phyloP scores from a whole-genome alignment of 306 rosid species.

The Dalbergia cochinchinensis region DNA sequence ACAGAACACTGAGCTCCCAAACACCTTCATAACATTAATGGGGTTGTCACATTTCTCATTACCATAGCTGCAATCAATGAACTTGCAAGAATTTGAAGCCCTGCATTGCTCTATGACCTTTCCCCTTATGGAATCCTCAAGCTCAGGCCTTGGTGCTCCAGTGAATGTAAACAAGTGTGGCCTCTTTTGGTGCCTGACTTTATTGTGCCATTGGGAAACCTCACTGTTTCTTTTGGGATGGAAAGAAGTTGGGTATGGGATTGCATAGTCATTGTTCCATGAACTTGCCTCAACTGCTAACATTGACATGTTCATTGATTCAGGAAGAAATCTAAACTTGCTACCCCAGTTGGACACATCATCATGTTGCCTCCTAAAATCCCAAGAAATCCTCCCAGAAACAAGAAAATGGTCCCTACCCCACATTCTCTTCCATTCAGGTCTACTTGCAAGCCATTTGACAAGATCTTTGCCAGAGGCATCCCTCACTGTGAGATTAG shows the following conservation, averaged over 20 bases:
- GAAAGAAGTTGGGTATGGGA: constrained; percentile 84
- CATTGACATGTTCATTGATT: constrained; percentile 85
- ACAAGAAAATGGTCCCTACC: constrained; percentile 91
- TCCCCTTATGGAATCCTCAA: constrained; percentile 62
- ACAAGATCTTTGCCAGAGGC: constrained; percentile 66
- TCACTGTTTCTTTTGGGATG: constrained; percentile 63
- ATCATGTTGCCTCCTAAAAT: constrained; percentile 78
- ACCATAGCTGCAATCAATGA: constrained; percentile 71
- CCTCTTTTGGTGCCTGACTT: constrained; percentile 56
- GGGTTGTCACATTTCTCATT: constrained; percentile 73
- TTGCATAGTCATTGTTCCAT: constrained; percentile 87
- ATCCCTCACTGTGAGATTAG: constrained; percentile 68
- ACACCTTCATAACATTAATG: constrained; percentile 60
- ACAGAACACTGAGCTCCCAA: constrained; percentile 73
- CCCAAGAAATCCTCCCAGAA: constrained; percentile 93
- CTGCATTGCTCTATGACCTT: constrained; percentile 73
- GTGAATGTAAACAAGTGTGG: constrained; percentile 68
- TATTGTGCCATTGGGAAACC: constrained; percentile 63
- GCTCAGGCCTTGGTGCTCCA: constrained; percentile 86
- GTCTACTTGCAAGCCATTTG: constrained; percentile 51
- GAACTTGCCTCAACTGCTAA: constrained; percentile 86
- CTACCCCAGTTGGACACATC: constrained; percentile 78
- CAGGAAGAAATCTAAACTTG: constrained; percentile 76
- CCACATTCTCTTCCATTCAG: constrained; percentile 79
- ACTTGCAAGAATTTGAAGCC: constrained; percentile 57